phyloP scores from a whole-genome alignment of 2,329 filamentous ascomycete genomes.

The Ophiocordyceps robertsii region DNA sequence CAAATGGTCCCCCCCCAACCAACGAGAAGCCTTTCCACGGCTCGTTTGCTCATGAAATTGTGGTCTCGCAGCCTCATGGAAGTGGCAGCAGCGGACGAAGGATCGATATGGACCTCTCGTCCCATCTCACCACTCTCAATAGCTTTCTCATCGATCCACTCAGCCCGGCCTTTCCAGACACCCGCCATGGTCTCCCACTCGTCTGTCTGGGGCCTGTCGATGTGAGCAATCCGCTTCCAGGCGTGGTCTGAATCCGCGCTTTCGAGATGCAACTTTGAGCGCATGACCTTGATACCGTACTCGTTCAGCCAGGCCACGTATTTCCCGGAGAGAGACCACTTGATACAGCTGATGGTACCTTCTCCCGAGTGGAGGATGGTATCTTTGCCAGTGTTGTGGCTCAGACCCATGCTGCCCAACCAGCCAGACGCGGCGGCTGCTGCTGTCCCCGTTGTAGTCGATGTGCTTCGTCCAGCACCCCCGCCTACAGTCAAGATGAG shows the following conservation, averaged over 20 bases:
- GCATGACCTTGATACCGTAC: slow-evolving; percentile 95
- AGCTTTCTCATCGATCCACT: slow-evolving; percentile 81
- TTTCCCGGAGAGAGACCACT: slow-evolving; percentile 87
- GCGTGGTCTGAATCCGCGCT: slow-evolving; percentile 64
- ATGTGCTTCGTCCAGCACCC: slow-evolving; percentile 67
- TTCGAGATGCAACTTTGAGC: slow-evolving; percentile 72
- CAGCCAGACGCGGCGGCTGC: slow-evolving; percentile 77
- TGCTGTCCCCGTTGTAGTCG: slow-evolving; percentile 73
- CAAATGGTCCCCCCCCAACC: slow-evolving; percentile 95
- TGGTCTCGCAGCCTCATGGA: slow-evolving; percentile 31
- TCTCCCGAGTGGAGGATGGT: slow-evolving; percentile 83
- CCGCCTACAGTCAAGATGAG: slow-evolving; percentile 78
- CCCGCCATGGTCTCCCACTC: slow-evolving; percentile 94
- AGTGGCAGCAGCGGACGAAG: slow-evolving; percentile 29
- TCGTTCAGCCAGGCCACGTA: slow-evolving; percentile 95
- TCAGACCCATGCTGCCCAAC: slow-evolving; percentile 78
- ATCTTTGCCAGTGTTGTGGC: slow-evolving; percentile 67
- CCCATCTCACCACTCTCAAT: slow-evolving; percentile 58
- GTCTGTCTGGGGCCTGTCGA: slow-evolving; percentile 73
- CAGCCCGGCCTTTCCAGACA: slow-evolving; percentile 82
- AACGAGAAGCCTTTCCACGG: slow-evolving; percentile 69
- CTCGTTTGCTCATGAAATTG: slow-evolving; percentile 29
- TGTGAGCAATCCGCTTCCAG: slow-evolving; percentile 90
- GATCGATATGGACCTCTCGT: slow-evolving; percentile 19
- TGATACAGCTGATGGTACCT: slow-evolving; percentile 79